phyloP scores from a whole-genome alignment of 495 filamentous ascomycete genomes.

The Penicillium atrosanguineum region DNA sequence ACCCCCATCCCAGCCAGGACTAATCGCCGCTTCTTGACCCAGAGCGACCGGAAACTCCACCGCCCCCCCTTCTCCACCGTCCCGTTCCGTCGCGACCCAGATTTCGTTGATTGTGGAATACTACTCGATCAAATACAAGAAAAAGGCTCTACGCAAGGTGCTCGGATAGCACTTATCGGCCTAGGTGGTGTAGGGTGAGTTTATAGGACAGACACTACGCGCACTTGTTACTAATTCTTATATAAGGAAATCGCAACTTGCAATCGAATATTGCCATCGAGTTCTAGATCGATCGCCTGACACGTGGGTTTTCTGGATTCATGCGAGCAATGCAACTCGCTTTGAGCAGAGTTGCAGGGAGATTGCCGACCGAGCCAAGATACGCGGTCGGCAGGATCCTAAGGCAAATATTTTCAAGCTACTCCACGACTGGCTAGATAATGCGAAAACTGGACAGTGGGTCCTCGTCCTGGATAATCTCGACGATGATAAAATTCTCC shows the following conservation, averaged over 20 bases:
- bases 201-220: no score
- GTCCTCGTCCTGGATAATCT: slow-evolving; percentile 15
- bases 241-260: slow-evolving; percentile 41
- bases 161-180: no score
- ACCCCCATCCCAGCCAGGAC: no score
- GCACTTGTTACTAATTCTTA: no score
- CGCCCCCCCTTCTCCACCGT: no score
- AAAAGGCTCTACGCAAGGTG: no score
- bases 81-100: no score
- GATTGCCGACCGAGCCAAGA: slow-evolving; percentile 37
- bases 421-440: slow-evolving; percentile 38
- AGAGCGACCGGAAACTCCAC: no score
- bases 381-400: slow-evolving; percentile 35
- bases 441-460: slow-evolving; percentile 22
- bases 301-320: slow-evolving; percentile 53
- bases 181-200: no score
- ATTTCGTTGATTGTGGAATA: no score
- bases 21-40: no score
- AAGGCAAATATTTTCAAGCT: slow-evolving; percentile 39
- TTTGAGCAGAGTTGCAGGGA: slow-evolving; percentile 40
- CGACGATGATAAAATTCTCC: slow-evolving; percentile 26
- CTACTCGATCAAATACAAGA: no score
- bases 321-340: slow-evolving; percentile 35
- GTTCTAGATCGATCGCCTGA: slow-evolving; percentile 30
- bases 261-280: slow-evolving; percentile 39